Evolutionary conservation across 495 filamentous ascomycete species (phyloP).

Genomic region (Penicillium chermesinum): DNA sequence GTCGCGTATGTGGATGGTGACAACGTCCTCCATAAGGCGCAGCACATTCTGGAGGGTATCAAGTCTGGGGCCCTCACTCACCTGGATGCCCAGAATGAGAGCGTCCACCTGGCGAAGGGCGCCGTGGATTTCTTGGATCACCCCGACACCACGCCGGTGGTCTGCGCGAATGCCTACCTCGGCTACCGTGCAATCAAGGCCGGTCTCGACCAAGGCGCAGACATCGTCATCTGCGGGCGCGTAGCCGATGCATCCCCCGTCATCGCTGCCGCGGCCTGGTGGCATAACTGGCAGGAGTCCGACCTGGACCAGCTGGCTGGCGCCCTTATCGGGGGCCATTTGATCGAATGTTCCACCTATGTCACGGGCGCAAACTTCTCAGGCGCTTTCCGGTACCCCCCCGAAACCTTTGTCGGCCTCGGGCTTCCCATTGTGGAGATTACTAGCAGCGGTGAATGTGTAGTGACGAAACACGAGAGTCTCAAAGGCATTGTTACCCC

Average conservation of each 20-base stretch:
- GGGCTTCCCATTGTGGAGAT: constrained; percentile 39
- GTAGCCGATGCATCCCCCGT: constrained; percentile 47
- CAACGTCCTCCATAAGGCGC: constrained; percentile 26
- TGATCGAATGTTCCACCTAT: constrained; percentile 50
- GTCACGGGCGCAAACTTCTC: constrained; percentile 50
- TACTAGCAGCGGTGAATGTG: constrained; percentile 21
- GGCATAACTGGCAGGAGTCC: constrained; percentile 36
- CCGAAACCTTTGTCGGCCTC: constrained; percentile 30
- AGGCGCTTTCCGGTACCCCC: constrained; percentile 36
- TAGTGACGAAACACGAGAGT: constrained; percentile 23
- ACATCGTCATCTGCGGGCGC: constrained; percentile 52
- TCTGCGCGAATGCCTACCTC: constrained; percentile 37
- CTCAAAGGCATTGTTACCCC: constrained; percentile 22
- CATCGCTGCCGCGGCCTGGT: constrained; percentile 45
- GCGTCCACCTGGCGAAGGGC: constrained; percentile 4
- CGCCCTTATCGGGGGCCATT: constrained; percentile 43
- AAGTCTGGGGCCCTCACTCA: constrained; percentile 30
- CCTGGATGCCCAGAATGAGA: constrained; percentile 29
- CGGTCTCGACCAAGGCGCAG: constrained; percentile 39
- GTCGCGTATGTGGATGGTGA: constrained; percentile 49
- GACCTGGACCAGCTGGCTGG: constrained; percentile 41
- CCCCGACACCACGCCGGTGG: constrained; percentile 3
- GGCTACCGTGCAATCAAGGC: constrained; percentile 42
- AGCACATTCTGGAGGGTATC: constrained; percentile 24
- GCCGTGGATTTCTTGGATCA: constrained; percentile 22